These are phyloP conservation scores for Phytophthora hibernalis DNA, from an alignment of 352 stramenopile species.

Conservation along the genomic window DNA sequence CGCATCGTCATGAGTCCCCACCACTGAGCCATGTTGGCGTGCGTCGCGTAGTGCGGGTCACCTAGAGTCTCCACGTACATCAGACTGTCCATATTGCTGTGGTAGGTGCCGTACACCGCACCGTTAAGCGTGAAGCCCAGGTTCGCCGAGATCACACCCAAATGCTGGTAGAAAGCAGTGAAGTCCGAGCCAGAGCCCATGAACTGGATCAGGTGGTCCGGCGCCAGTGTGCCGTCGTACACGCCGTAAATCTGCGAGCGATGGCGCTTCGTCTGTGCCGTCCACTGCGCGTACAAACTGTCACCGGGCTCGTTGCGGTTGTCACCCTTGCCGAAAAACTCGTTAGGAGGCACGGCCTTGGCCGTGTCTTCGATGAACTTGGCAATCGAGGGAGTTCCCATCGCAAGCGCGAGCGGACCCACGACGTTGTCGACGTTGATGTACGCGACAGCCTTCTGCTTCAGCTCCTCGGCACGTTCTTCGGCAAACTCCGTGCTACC, in stretches of 20 bases:
- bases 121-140: constrained; percentile 53
- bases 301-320: constrained; percentile 20
- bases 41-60: constrained; percentile 62
- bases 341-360: constrained; percentile 47
- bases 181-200: constrained; percentile 74
- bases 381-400: constrained; percentile 61
- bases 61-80: constrained; percentile 66
- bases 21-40: constrained; percentile 55
- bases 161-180: constrained; percentile 83
- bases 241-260: constrained; percentile 45
- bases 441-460: constrained; percentile 66
- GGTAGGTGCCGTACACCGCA: constrained; percentile 72
- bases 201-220: constrained; percentile 56
- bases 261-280: constrained; percentile 33
- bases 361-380: constrained; percentile 59
- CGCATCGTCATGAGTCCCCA: constrained; percentile 68
- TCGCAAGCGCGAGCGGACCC: constrained; percentile 50
- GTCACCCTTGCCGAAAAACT: constrained; percentile 29
- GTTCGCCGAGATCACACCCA: constrained; percentile 83
- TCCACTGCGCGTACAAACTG: constrained; percentile 48
- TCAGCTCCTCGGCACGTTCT: constrained; percentile 43
- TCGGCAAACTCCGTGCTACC: constrained; percentile 81
- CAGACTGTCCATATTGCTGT: constrained; percentile 88
- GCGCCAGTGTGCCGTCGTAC: constrained; percentile 43
- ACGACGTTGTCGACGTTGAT: constrained; percentile 84